Conservation (phyloP, 2,329 filamentous ascomycete species). For the Immersiporthe knoxdaviesiana region DNA sequence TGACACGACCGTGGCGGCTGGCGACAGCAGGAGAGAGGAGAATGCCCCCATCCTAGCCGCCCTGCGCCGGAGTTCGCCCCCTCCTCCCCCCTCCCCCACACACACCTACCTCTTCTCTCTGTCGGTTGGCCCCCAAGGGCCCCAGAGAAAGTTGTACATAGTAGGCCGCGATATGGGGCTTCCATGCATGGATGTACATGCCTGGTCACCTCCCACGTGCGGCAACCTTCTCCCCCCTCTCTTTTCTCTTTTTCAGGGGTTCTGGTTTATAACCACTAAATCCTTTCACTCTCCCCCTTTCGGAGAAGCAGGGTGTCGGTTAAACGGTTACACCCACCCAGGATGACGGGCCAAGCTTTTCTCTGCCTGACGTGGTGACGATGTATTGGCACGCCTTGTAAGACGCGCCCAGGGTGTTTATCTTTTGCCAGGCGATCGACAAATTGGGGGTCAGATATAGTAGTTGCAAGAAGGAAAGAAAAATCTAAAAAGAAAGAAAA, state of each 20-base stretch:
- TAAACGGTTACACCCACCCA: not conserved
- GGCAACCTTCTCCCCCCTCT: not conserved
- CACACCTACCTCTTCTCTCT: too few relatives aligned
- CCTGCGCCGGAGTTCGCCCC: not conserved
- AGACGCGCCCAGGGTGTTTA: not conserved
- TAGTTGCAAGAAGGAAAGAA: not conserved
- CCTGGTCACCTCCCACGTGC: not conserved
- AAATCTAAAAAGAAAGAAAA: not conserved
- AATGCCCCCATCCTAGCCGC: not conserved
- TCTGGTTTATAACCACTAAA: not conserved
- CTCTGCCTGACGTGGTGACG: not conserved
- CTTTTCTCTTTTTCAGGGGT: not conserved
- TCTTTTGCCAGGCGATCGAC: too few relatives aligned
- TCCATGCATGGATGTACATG: not conserved
- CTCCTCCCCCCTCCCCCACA: too few relatives aligned
- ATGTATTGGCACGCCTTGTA: not conserved
- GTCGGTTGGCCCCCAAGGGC: not conserved
- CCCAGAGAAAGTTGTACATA: not conserved
- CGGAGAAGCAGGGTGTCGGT: not conserved
- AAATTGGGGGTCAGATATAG: too few relatives aligned
- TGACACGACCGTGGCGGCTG: not conserved
- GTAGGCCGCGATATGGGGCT: not conserved
- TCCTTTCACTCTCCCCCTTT: too few relatives aligned
- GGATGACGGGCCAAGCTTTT: not conserved
- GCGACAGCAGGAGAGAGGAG: not conserved